Conservation (phyloP, 202 grass and related monocot genomes). For the Digitaria exilis region DNA sequence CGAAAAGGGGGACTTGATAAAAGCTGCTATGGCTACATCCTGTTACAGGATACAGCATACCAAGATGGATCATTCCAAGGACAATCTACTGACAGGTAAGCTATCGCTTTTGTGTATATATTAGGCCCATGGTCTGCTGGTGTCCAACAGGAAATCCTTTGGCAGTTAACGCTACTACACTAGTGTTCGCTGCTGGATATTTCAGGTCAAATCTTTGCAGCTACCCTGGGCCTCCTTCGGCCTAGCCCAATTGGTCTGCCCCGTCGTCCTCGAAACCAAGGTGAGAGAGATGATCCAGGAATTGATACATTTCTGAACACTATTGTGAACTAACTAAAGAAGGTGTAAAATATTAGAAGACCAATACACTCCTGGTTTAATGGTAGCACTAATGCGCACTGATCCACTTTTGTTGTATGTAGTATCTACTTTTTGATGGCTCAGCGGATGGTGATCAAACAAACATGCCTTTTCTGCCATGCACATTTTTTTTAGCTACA, state of each 20-base stretch:
- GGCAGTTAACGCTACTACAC: slow-evolving; percentile 30
- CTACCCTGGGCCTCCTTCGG: slow-evolving; percentile 30
- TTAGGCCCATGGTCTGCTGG: slow-evolving; percentile 28
- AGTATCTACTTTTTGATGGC: slow-evolving; percentile 5
- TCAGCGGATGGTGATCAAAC: slow-evolving; percentile 16
- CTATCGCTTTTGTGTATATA: slow-evolving; percentile 34
- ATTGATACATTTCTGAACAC: not conserved
- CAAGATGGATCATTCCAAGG: not conserved
- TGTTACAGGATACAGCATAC: not conserved
- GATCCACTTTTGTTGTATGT: not conserved
- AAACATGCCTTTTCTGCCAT: not conserved
- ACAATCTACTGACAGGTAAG: slow-evolving; percentile 27
- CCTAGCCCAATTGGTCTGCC: slow-evolving; percentile 28
- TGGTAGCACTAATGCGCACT: slow-evolving; percentile 5
- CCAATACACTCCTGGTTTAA: not conserved
- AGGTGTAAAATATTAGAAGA: not conserved
- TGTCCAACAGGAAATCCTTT: slow-evolving; percentile 30
- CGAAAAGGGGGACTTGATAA: not conserved
- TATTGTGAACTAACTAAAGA: slow-evolving; percentile 22
- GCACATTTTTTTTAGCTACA: slow-evolving; percentile 1
- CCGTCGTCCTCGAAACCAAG: not conserved
- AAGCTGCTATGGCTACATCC: slow-evolving; percentile 10
- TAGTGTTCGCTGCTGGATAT: not conserved
- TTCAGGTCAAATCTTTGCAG: slow-evolving; percentile 36
- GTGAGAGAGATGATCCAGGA: slow-evolving; percentile 10